These are phyloP conservation scores for Asclepias syriaca DNA, from an alignment of 257 asterid genomes.

Conservation along the genomic window DNA sequence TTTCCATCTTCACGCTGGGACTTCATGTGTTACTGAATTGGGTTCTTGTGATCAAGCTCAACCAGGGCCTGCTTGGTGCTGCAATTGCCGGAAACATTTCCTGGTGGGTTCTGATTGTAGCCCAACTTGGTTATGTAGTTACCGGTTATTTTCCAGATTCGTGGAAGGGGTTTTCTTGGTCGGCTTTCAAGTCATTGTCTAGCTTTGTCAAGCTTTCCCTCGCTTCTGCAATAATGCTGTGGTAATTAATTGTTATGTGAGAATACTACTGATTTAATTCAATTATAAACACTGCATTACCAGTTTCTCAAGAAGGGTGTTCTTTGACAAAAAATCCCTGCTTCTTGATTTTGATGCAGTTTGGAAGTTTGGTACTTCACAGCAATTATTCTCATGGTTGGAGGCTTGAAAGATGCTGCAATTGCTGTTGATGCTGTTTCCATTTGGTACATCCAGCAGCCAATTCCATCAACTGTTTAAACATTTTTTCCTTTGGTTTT, in stretches of 20 bases:
- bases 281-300: not conserved
- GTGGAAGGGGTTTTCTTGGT: constrained; percentile 35
- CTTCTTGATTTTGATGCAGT: constrained; percentile 14
- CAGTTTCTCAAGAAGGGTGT: not conserved
- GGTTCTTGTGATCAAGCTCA: constrained; percentile 24
- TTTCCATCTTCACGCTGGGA: constrained; percentile 14
- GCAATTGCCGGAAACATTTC: constrained; percentile 27
- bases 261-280: not conserved
- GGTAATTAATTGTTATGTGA: constrained; percentile 19
- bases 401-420: constrained; percentile 39
- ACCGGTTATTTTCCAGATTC: constrained; percentile 28
- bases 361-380: constrained; percentile 46
- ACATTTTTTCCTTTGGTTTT: not conserved
- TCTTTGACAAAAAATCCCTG: not conserved
- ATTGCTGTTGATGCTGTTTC: constrained; percentile 38
- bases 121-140: constrained; percentile 16
- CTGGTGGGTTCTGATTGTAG: constrained; percentile 20
- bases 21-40: constrained; percentile 27
- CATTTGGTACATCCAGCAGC: constrained; percentile 24
- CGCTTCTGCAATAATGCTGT: constrained; percentile 34
- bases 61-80: constrained; percentile 27
- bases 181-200: constrained; percentile 24
- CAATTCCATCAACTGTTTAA: not conserved
- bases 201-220: constrained; percentile 30
- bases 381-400: constrained; percentile 41